Evolutionary conservation across 805 yeast species (phyloP).

Genomic region (Ogataea naganishii): DNA sequence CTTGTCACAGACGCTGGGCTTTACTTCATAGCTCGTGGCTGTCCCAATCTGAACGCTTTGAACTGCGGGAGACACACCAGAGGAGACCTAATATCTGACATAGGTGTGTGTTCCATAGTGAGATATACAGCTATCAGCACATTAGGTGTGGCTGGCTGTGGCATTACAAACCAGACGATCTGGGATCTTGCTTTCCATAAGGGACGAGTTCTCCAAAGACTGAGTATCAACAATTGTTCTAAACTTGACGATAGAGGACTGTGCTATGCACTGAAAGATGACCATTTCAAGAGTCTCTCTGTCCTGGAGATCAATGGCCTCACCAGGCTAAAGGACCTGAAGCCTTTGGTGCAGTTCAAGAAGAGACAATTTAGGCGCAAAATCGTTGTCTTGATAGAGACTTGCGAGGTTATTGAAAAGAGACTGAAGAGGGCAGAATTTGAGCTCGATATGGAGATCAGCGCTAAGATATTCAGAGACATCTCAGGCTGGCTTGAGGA

Average conservation of each 20-base stretch:
- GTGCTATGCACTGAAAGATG: conserved; percentile 26
- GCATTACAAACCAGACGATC: conserved; percentile 63
- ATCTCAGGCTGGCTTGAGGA: conserved; percentile 56
- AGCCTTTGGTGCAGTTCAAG: conserved; percentile 62
- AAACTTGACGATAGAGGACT: conserved; percentile 21
- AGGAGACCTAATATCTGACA: conserved; percentile 63
- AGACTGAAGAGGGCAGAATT: conserved; percentile 54
- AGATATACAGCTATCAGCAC: conserved; percentile 54
- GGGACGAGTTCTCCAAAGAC: conserved; percentile 40
- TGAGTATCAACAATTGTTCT: conserved; percentile 70
- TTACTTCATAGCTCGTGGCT: conserved; percentile 52
- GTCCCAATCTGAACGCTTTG: conserved; percentile 47
- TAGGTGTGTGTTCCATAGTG: conserved; percentile 50
- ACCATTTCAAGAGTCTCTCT: conserved; percentile 48
- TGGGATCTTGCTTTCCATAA: conserved; percentile 68
- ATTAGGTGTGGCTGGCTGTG: conserved; percentile 85
- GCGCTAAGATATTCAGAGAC: conserved; percentile 53
- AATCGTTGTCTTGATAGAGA: conserved; percentile 57
- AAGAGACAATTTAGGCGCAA: conserved; percentile 36
- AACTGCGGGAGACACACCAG: conserved; percentile 75
- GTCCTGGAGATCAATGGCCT: conserved; percentile 75
- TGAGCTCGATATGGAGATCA: conserved; percentile 44
- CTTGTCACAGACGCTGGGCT: conserved; percentile 68
- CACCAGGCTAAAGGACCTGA: conserved; percentile 44
- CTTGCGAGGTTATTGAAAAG: conserved; percentile 61